Base-by-base conservation (phyloP, 148 eudicot species). In the Nyssa sinensis region DNA sequence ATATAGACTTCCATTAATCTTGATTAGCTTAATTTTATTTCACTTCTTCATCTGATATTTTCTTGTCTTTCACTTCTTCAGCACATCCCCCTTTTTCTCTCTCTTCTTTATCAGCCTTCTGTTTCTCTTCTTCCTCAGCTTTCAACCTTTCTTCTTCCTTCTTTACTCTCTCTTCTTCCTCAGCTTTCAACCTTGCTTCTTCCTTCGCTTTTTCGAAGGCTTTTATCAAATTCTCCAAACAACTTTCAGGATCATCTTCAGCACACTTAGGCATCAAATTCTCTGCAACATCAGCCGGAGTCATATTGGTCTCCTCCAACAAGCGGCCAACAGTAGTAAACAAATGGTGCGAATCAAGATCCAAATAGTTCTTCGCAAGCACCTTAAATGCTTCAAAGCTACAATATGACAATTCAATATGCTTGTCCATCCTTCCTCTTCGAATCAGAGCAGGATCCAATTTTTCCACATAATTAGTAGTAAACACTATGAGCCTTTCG, bases 271-370 rank as follows among this genome's bases (percentile, higher is more conserved):
- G 84, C 86, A 83, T 83, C 65, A 83, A 67, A 17, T 71, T 75
- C 74, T 83, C 86, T 0, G 86, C 86, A 3, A 83, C 86, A 55
- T 83, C 86, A 6, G 86, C 84, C 0, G 83, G 83, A 14, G 69
- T 67, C 57, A 67, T 72, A 9, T 83, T 75, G 5, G 69, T 68
- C 25, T 80, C 81, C 30, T 29, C 19, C 66, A 83, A 61, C 70
- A 83, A 73, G 32, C 27, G 62, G 32, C 28, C 33, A 8, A 83
- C 65, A 2, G 12, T 44, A 2, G 31, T 58, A 23, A 80, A 83
- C 71, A 83, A 71, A 13, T 72, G 67, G 49, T 83, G 86, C 1
- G 73, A 59, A 2, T 80, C 76, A 8, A 83, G 3, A 34, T 67
- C 73, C 34, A 83, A 66, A 35, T 83, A 83, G n/a, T 44, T 44